Conservation (phyloP, 2,329 filamentous ascomycete species). For the Massarina eburnea region DNA sequence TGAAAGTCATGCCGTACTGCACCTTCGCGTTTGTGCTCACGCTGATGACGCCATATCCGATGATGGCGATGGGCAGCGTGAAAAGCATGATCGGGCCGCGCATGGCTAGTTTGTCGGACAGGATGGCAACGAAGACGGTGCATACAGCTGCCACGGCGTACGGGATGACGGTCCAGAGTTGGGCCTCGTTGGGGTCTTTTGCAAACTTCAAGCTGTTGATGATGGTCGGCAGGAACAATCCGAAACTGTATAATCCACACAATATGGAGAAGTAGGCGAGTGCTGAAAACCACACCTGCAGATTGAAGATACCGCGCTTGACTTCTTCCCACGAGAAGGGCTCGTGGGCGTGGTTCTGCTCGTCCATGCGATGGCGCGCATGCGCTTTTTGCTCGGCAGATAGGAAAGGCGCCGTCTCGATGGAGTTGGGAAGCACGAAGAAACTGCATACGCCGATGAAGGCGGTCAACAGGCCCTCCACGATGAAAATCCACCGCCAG, state of each 20-base stretch:
- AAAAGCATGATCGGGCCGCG: slow-evolving; percentile 65
- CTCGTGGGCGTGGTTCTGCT: slow-evolving; percentile 46
- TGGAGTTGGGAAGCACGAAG: slow-evolving; percentile 58
- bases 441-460: slow-evolving; percentile 55
- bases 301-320: slow-evolving; percentile 59
- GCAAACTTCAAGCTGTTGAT: slow-evolving; percentile 60
- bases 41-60: slow-evolving; percentile 66
- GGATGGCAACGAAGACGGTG: slow-evolving; percentile 54
- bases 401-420: slow-evolving; percentile 58
- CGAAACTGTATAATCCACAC: slow-evolving; percentile 63
- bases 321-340: slow-evolving; percentile 65
- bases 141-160: slow-evolving; percentile 62
- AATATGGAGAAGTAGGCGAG: slow-evolving; percentile 62
- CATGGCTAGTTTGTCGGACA: slow-evolving; percentile 63
- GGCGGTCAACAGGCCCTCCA: slow-evolving; percentile 59
- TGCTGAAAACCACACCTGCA: slow-evolving; percentile 65
- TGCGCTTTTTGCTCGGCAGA: slow-evolving; percentile 54
- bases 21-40: slow-evolving; percentile 54
- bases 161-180: slow-evolving; percentile 65
- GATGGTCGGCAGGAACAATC: slow-evolving; percentile 67
- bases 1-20: slow-evolving; percentile 67
- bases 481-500: slow-evolving; percentile 59
- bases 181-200: slow-evolving; percentile 58
- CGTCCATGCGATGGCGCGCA: slow-evolving; percentile 50
- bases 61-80: slow-evolving; percentile 64